Base-by-base conservation (phyloP, 345 rosid species). In the Capsella bursapastoris region DNA sequence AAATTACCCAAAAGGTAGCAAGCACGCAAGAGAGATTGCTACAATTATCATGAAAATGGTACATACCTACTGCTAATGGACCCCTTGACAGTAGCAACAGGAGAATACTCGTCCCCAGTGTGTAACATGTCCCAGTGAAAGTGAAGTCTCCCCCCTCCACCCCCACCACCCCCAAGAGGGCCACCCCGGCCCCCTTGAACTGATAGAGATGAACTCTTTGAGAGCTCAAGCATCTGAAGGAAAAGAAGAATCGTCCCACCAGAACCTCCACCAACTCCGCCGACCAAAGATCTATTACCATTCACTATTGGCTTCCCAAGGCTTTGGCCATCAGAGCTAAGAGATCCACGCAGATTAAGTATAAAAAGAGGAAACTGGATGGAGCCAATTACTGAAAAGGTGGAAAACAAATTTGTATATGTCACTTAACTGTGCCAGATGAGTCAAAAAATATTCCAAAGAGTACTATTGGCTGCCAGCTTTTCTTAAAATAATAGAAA, bases 91-190 rank as follows among this genome's bases (percentile, higher is more conserved):
- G 79, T 77, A 74, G 97, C 97, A 82, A 90, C 84, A 51, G 98
- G 92, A 78, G 81, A 77, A 80, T 91, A 94, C 71, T 91, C 96
- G 58, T 80, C 79, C 61, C 96, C 96, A 57, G 73, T 71, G 58
- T 85, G 90, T 76, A 94, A 81, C 70, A 85, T 88, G 75, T 89
- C 87, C 98, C 98, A 94, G 78, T 94, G 97, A 81, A 94, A 94
- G 83, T 94, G 98, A 82, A 89, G 90, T 79, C 98, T 89, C 53
- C 98, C 98, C 64, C 98, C 97, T 45, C 98, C 98, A 27, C 98
- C 98, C 1, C 98, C 98, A 16, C 97, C 98, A 45, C 96, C 98
- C 8, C 98, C 98, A 60, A 79, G 86, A 59, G 78, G 85, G 49
- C 97, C 89, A 61, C 98, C 98, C 64, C 82, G 83, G 25, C 98